These are phyloP conservation scores for Maudiozyma turicensis DNA, from an alignment of 805 yeast species.

Conservation along the genomic window DNA sequence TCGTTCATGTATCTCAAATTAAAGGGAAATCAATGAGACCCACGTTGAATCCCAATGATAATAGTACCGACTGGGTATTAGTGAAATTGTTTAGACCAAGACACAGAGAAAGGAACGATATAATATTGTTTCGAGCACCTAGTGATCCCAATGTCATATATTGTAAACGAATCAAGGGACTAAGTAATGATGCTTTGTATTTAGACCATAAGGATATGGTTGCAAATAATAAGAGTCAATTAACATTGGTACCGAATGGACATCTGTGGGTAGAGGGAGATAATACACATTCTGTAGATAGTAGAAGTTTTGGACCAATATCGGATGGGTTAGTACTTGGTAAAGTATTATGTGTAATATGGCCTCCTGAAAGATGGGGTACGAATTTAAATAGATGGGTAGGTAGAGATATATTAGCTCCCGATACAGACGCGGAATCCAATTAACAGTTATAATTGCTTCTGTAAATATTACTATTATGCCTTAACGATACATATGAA, in stretches of 20 bases:
- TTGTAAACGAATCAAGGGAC: constrained; percentile 70
- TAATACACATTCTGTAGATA: constrained; percentile 72
- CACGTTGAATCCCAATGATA: constrained; percentile 61
- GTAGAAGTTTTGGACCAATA: constrained; percentile 82
- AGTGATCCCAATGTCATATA: constrained; percentile 64
- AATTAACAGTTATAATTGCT: too few species aligned
- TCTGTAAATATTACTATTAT: too few species aligned
- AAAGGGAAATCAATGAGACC: constrained; percentile 87
- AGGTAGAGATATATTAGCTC: constrained; percentile 16
- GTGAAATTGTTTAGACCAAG: constrained; percentile 23
- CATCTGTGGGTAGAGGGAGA: constrained; percentile 97
- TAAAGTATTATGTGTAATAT: constrained; percentile 55
- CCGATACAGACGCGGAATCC: not conserved
- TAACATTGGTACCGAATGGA: constrained; percentile 58
- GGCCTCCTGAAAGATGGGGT: constrained; percentile 58
- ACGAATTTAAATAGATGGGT: constrained; percentile 15
- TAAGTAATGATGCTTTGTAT: constrained; percentile 49
- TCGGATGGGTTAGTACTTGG: constrained; percentile 75
- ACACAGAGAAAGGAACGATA: constrained; percentile 44
- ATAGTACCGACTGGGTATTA: constrained; percentile 50
- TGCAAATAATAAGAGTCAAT: not conserved
- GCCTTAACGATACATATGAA: too few species aligned
- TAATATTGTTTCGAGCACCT: constrained; percentile 72
- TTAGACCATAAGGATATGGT: not conserved
- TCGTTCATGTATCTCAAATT: constrained; percentile 61